Base-by-base conservation (phyloP, 1,139 yeast genomes). In the Scheffersomyces parashehatae region DNA sequence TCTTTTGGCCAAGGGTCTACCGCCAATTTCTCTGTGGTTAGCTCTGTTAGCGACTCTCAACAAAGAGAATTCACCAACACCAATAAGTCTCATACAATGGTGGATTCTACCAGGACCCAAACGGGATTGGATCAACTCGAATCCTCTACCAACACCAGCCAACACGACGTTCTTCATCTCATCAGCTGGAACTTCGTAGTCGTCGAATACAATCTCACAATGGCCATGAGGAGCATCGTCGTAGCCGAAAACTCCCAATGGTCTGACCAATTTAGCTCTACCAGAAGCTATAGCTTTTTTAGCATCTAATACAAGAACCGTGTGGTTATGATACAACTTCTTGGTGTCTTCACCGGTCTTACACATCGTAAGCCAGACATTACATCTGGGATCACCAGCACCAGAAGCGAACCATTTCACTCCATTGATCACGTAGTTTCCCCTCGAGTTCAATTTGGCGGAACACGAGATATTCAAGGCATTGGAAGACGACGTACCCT, bases 181-280 rank as follows among this genome's bases (percentile, higher is more conserved):
- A 10, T 67, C 70, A 3, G 51, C 42, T 3, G 82, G 75, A 9
- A 83, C 73, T 48, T 74, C 81, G 51, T 72, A 77, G 56, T 79
- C 65, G 36, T 70, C 64, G 59, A 84, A 83, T 40, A 65, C 68
- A 50, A 84, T 72, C 59, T 83, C 88, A 67, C 80, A 78, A 57
- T 83, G 89, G 8, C 89, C 89, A 57, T 83, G 88, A 5, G 89
- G 89, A 30, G 88, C 88, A 57, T 83, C 88, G 54, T 83, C 88
- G 51, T 70, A 82, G 8, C 88, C 88, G 57, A 79, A 78, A 2
- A 83, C 83, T 10, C 61, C 54, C 57, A 83, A 69, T 5, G 88
- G 85, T 41, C 88, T 71, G 33, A 79, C 59, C 36, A 82, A 56
- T 36, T 62, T 67, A 30, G 79, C 84, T 33, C 62, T 65, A 3